These are phyloP conservation scores for Coemansia pectinata DNA, from an alignment of 192 early-diverging fungal species.

Conservation along the genomic window DNA sequence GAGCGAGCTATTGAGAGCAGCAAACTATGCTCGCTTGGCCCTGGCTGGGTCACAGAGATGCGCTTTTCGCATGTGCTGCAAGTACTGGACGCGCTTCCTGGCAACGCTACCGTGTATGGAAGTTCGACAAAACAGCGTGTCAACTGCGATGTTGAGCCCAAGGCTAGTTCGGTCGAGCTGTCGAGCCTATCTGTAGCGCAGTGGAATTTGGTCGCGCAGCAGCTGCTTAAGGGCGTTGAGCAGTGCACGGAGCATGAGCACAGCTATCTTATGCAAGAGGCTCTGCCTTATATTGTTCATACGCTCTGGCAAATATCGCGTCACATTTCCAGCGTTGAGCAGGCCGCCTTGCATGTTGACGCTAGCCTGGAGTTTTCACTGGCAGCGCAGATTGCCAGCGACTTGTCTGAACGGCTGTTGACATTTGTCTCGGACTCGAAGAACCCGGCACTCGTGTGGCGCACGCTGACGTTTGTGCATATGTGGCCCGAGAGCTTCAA, in stretches of 20 bases:
- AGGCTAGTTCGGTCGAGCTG: neutral
- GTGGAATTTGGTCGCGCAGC: conserved; percentile 22
- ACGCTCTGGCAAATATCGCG: conserved; percentile 15
- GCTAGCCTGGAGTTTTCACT: neutral
- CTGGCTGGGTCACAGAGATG: conserved; percentile 32
- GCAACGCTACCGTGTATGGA: conserved; percentile 2
- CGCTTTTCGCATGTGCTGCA: conserved; percentile 29
- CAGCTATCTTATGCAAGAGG: neutral
- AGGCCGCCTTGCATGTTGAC: neutral
- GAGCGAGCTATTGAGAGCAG: neutral
- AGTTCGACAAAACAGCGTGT: neutral
- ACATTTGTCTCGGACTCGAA: conserved; percentile 25
- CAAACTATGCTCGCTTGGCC: conserved; percentile 7
- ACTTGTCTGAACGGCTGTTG: conserved; percentile 31
- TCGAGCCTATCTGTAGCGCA: conserved; percentile 29
- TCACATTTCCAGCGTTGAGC: neutral
- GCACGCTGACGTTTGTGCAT: conserved; percentile 35
- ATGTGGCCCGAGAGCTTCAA: conserved; percentile 31
- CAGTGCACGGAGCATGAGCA: conserved; percentile 17
- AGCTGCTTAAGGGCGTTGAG: conserved; percentile 23
- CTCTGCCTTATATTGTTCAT: conserved; percentile 38
- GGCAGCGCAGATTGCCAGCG: conserved; percentile 16
- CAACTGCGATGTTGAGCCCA: neutral
- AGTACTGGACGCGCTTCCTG: conserved; percentile 17
- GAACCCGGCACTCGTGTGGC: conserved; percentile 26